Conservation (phyloP, 1,284 basidiomycete genomes). For the Taiwanofungus camphoratus region DNA sequence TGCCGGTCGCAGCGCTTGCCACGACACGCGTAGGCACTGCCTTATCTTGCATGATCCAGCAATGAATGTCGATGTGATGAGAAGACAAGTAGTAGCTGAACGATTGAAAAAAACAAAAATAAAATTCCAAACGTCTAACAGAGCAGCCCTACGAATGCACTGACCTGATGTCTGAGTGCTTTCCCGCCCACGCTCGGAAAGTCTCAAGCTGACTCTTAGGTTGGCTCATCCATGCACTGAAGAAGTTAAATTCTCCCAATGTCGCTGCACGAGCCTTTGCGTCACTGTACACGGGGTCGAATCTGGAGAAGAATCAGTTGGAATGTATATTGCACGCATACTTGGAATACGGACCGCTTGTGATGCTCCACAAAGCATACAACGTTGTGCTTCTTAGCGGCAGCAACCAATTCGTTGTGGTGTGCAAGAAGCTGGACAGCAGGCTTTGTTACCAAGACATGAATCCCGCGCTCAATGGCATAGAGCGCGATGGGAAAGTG, state of each 20-base stretch:
- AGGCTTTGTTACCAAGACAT: slow-evolving; percentile 91
- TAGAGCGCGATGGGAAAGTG: slow-evolving; percentile 84
- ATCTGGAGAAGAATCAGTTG: slow-evolving; percentile 36
- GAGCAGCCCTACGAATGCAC: too few species aligned
- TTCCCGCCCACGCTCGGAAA: slow-evolving; percentile 91
- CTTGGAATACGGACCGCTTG: slow-evolving; percentile 45
- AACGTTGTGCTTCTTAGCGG: slow-evolving; percentile 74
- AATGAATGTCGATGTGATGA: slow-evolving; percentile 89
- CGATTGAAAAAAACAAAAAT: background rate
- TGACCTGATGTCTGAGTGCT: slow-evolving; percentile 85
- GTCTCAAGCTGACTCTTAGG: slow-evolving; percentile 93
- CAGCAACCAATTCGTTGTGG: slow-evolving; percentile 72
- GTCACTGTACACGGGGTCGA: slow-evolving; percentile 92
- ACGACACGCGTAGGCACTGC: slow-evolving; percentile 79
- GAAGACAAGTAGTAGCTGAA: slow-evolving; percentile 88
- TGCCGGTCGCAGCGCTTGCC: slow-evolving; percentile 84
- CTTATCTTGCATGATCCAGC: slow-evolving; percentile 85
- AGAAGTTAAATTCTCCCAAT: slow-evolving; percentile 91
- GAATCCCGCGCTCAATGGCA: slow-evolving; percentile 78
- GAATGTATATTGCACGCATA: background rate
- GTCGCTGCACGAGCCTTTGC: slow-evolving; percentile 70
- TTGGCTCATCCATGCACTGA: slow-evolving; percentile 90
- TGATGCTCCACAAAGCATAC: slow-evolving; percentile 91
- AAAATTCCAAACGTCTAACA: background rate
- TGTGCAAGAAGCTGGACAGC: slow-evolving; percentile 83